Evolutionary conservation across 208 protist species (phyloP).

Genomic region (Lotmaria passim): DNA sequence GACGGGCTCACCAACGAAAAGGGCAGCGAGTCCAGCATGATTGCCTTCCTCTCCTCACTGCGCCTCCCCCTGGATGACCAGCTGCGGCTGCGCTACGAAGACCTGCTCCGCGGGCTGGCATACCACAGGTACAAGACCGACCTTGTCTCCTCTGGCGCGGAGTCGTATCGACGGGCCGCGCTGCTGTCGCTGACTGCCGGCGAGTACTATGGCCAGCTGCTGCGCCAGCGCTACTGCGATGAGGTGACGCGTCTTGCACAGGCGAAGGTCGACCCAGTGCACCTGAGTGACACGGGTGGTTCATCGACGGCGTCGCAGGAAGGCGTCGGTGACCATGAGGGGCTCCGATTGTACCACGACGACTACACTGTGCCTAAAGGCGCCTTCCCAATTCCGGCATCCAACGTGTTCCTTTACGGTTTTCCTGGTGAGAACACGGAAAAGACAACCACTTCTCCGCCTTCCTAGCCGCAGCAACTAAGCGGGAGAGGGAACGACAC

Average conservation of each 20-base stretch:
- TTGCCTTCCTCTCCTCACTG: slow-evolving; percentile 43
- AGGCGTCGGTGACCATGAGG: slow-evolving; percentile 10
- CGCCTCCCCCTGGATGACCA: slow-evolving; percentile 40
- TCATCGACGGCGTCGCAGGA: background rate
- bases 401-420: slow-evolving; percentile 49
- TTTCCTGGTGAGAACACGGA: slow-evolving; percentile 36
- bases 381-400: slow-evolving; percentile 35
- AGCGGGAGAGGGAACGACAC: no score
- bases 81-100: slow-evolving; percentile 35
- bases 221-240: slow-evolving; percentile 23
- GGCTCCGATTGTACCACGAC: slow-evolving; percentile 6
- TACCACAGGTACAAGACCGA: slow-evolving; percentile 30
- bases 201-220: slow-evolving; percentile 28
- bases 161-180: background rate
- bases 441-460: background rate
- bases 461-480: background rate
- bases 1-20: slow-evolving; percentile 27
- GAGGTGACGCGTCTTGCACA: slow-evolving; percentile 22
- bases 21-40: slow-evolving; percentile 26
- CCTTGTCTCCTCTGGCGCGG: background rate
- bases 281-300: background rate
- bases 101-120: slow-evolving; percentile 40
- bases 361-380: slow-evolving; percentile 34
- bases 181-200: slow-evolving; percentile 11
- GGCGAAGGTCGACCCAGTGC: slow-evolving; percentile 12